Evolutionary conservation across 2,329 filamentous ascomycete species (phyloP), one percentile per base, ranked within the genome.

Genomic region (Arachnopeziza araneosa): DNA sequence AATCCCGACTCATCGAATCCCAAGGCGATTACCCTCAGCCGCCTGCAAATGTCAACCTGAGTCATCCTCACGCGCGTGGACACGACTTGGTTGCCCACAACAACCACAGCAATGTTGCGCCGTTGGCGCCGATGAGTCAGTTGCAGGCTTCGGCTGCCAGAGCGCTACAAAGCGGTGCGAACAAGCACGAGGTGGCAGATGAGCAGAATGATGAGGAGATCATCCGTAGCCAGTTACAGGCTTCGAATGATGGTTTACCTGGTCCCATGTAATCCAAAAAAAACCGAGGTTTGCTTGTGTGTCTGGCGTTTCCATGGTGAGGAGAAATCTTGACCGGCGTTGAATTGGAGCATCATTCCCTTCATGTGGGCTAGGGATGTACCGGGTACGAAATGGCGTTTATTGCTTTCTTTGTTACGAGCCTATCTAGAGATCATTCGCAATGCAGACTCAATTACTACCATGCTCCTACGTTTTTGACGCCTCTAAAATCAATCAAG

Each of bases 1-100:
- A 99, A 74, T 89, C 89, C 5, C 87, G 91, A 50, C 82, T 98
- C 44, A 81, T 97, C 62, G 93, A 97, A 67, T 83, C 86, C 2
- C 87, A 91, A 68, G 88, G 89, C 70, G 92, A 96, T 67, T 87
- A 90, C 58, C 95, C 95, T 0, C 89, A 89, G 63, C 87, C 93
- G 10, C 93, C 93, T 0, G 80, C 89, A 1, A 91, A 91, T 67
- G 82, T 96, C 65, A 90, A 91, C 69, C 78, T 96, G 26, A 79
- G 76, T 56, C 80, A 82, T 60, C 80, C 83, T 59, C 67, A 61
- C 51, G 69, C 59, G 64, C 69, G 67, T 61, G 36, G 36, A 44
- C 36, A 44, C 17, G 36, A 44, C 12, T 17, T 57, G 19, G 48
- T 52, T 32, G 48, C 50, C 32, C 57, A 54, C 19, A 17, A 17